phyloP scores from a whole-genome alignment of 495 filamentous ascomycete genomes.

The Thozetella sp. region DNA sequence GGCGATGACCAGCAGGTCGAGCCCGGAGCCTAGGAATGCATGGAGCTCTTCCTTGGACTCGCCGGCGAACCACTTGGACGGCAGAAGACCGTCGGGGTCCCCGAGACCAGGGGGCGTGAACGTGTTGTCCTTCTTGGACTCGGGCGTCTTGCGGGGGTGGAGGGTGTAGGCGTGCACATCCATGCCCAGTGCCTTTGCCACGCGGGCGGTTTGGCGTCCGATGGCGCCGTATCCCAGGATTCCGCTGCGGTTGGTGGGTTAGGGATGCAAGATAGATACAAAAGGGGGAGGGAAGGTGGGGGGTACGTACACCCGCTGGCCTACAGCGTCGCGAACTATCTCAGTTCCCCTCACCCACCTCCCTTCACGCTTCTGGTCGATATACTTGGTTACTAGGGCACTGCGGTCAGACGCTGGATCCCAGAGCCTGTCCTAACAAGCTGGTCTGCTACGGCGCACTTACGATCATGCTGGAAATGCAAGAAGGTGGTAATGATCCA shows the following conservation, averaged over 20 bases:
- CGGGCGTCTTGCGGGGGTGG: constrained; percentile 58
- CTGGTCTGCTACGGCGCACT: constrained; percentile 18
- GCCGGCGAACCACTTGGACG: constrained; percentile 76
- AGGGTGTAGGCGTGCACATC: constrained; percentile 82
- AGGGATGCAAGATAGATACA: neutral
- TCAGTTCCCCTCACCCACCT: constrained; percentile 45
- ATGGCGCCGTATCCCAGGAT: constrained; percentile 88
- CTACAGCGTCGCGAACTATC: constrained; percentile 41
- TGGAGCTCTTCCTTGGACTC: constrained; percentile 59
- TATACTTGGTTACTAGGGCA: constrained; percentile 50
- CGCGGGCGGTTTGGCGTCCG: constrained; percentile 73
- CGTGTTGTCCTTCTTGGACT: constrained; percentile 59
- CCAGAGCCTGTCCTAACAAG: no score
- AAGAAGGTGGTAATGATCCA: constrained; percentile 65
- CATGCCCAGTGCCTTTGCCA: constrained; percentile 77
- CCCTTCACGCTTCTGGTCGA: constrained; percentile 51
- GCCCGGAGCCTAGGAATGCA: constrained; percentile 66
- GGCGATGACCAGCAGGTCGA: constrained; percentile 75
- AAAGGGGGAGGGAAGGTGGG: neutral
- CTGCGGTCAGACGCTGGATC: neutral
- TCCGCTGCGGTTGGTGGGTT: constrained; percentile 47
- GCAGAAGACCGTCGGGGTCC: constrained; percentile 72
- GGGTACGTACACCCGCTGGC: constrained; percentile 45
- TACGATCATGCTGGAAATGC: constrained; percentile 45
- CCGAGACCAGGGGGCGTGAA: constrained; percentile 79